phyloP scores from a whole-genome alignment of 108 stramenopile genomes.

The Skeletonema costatum region DNA sequence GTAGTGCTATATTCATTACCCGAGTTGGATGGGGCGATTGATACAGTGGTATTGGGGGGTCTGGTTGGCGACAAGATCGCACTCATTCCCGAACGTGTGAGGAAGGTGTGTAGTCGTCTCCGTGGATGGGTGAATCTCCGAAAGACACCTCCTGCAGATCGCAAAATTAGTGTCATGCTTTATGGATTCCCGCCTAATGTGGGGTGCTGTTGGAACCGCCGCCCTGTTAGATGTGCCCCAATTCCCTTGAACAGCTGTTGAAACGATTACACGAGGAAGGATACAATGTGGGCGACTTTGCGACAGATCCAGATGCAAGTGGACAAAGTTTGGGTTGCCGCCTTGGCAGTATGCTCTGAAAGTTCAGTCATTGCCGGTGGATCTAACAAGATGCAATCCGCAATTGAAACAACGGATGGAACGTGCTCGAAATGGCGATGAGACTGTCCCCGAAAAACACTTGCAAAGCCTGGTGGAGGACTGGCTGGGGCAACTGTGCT shows the following conservation, averaged over 20 bases:
- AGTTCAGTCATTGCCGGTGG: conserved; percentile 62
- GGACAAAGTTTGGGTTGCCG: conserved; percentile 37
- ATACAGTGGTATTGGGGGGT: conserved; percentile 86
- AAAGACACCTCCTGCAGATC: conserved; percentile 54
- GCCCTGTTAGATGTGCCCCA: conserved; percentile 87
- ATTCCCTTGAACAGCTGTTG: conserved; percentile 63
- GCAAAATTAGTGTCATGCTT: conserved; percentile 64
- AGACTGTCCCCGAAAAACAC: conserved; percentile 57
- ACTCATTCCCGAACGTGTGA: conserved; percentile 79
- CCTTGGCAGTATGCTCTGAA: conserved; percentile 35
- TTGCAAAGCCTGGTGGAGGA: conserved; percentile 61
- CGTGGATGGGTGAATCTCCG: conserved; percentile 66
- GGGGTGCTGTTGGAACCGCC: conserved; percentile 89
- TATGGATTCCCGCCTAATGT: conserved; percentile 92
- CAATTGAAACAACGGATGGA: conserved; percentile 59
- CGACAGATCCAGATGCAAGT: conserved; percentile 49
- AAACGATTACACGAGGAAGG: conserved; percentile 62
- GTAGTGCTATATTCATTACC: conserved; percentile 82
- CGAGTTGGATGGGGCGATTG: conserved; percentile 89
- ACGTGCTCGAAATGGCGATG: conserved; percentile 56
- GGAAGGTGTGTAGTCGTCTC: conserved; percentile 62
- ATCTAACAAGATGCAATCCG: conserved; percentile 56
- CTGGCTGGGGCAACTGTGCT: conserved; percentile 66
- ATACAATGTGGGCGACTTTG: conserved; percentile 74
- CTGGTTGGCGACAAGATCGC: conserved; percentile 87